Evolutionary conservation across 2,329 filamentous ascomycete genomes (phyloP).

Genomic region (Penicillium sclerotigenum): DNA sequence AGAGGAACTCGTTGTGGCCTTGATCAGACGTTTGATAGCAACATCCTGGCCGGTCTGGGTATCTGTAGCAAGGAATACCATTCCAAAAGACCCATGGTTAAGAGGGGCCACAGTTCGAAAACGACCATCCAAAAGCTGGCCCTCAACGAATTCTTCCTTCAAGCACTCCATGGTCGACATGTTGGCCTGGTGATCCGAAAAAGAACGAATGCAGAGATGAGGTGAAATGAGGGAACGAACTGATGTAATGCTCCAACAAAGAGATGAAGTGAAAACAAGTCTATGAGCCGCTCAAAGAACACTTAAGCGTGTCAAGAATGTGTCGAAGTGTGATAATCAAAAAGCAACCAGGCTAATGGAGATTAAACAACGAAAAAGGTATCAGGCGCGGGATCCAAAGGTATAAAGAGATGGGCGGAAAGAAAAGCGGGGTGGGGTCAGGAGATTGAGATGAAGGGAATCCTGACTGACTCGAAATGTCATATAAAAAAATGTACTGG

Average conservation of each 20-base stretch:
- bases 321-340: slow-evolving; percentile 12
- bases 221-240: slow-evolving; percentile 2
- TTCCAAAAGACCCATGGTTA: slow-evolving; percentile 97
- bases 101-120: slow-evolving; percentile 90
- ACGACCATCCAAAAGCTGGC: slow-evolving; percentile 58
- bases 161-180: slow-evolving; percentile 34
- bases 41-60: slow-evolving; percentile 72
- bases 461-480: slow-evolving; percentile 6
- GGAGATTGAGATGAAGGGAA: slow-evolving; percentile 2
- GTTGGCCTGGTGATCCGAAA: slow-evolving; percentile 18
- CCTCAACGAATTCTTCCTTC: slow-evolving; percentile 37
- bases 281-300: slow-evolving; percentile 26
- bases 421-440: slow-evolving; percentile 8
- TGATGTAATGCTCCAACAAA: slow-evolving; percentile 16
- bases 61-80: slow-evolving; percentile 93
- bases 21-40: slow-evolving; percentile 94
- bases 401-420: slow-evolving; percentile 22
- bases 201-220: slow-evolving; percentile 10
- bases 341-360: slow-evolving; percentile 33
- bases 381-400: slow-evolving; percentile 25
- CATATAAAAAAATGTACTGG: slow-evolving; percentile 27
- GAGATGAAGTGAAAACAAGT: slow-evolving; percentile 17
- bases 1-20: slow-evolving; percentile 63
- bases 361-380: slow-evolving; percentile 28
- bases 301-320: slow-evolving; percentile 13